Base-by-base conservation (phyloP, 371 early-diverging fungal genomes). In the Conidiobolus incongruus region DNA sequence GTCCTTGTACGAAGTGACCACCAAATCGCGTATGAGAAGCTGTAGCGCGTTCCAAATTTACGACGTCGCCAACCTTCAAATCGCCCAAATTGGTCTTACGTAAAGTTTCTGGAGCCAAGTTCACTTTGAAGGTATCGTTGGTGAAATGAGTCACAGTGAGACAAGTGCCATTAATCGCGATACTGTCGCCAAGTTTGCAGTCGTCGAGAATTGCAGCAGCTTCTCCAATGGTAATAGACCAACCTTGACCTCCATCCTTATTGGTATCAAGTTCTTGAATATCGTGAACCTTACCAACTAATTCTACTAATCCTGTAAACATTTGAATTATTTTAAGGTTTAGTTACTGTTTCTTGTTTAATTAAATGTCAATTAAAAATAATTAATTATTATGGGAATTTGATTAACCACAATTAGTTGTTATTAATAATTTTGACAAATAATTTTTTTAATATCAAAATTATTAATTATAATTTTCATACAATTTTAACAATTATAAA, bases 291-390 rank as follows among this genome's bases (percentile, higher is more conserved):
- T 52, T 69, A 49, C 93, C 96, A 56, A 90, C 73, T 45, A 61
- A 56, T 57, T 95, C 96, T 39, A 95, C 85, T 39, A 95, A 83
- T 35, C 96, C 96, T 3, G 94, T 95, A 55, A 95, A 95, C 91
- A 95, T 93, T 48, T 39, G 61, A n/a, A n/a, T 17, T 38, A 6
- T 26, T 38, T 13, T 38, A 38, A 55, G n/a, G n/a, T n/a, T n/a
- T n/a, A n/a, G n/a, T n/a, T n/a, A n/a, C n/a, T n/a, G n/a, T n/a
- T n/a, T n/a, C n/a, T n/a, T n/a, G n/a, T n/a, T n/a, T n/a, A n/a
- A n/a, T n/a, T n/a, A n/a, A n/a, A n/a, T n/a, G n/a, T n/a, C n/a
- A n/a, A n/a, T n/a, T n/a, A n/a, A n/a, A n/a, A n/a, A n/a, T n/a
- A n/a, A n/a, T n/a, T n/a, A n/a, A n/a, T n/a, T n/a, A n/a, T n/a